Evolutionary conservation across 176 grass and related monocot species (phyloP).

Genomic region (Olyra latifolia): DNA sequence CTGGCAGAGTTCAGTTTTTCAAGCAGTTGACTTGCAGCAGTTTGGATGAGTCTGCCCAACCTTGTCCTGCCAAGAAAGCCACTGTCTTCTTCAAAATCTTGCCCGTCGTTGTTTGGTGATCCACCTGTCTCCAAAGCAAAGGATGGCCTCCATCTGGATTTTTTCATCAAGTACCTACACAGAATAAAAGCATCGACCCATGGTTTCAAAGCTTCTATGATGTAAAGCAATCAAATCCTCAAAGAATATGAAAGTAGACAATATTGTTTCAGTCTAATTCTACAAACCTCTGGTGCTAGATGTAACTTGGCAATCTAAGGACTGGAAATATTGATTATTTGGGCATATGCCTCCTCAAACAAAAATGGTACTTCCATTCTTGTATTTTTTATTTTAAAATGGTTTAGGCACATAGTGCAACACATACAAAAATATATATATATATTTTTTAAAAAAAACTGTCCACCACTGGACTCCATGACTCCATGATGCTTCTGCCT

Average conservation of each 20-base stretch:
- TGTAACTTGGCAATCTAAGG: background rate
- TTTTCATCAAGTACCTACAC: slow-evolving; percentile 56
- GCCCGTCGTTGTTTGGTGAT: slow-evolving; percentile 47
- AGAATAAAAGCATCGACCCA: slow-evolving; percentile 20
- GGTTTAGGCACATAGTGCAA: background rate
- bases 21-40: slow-evolving; percentile 61
- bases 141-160: slow-evolving; percentile 51
- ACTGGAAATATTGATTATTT: background rate
- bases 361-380: background rate
- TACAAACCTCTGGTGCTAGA: background rate
- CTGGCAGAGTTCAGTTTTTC: slow-evolving; percentile 75
- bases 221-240: background rate
- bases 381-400: background rate
- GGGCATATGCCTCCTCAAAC: background rate
- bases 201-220: background rate
- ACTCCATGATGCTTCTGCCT: background rate
- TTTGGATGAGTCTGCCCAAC: slow-evolving; percentile 66
- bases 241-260: background rate
- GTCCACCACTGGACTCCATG: background rate
- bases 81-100: slow-evolving; percentile 55
- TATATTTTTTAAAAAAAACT: background rate
- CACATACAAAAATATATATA: background rate
- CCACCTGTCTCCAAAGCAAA: slow-evolving; percentile 74
- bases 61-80: slow-evolving; percentile 70
- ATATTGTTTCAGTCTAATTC: background rate